Base-by-base conservation (phyloP, 2,329 filamentous ascomycete genomes). In the Allantophomopsis lycopodina region DNA sequence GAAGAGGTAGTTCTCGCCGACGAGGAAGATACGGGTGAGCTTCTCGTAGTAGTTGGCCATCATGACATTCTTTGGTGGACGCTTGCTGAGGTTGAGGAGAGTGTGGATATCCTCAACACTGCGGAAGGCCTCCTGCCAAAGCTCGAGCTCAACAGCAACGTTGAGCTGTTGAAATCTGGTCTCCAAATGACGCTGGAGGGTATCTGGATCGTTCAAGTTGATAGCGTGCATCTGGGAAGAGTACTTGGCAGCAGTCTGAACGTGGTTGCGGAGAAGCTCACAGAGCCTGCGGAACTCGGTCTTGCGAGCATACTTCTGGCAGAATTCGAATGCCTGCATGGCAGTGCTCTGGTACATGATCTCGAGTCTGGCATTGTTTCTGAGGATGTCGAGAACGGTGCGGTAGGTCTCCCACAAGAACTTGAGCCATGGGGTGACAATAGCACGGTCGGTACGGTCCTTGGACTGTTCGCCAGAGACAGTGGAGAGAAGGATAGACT, bases 41-140 rank as follows among this genome's bases (percentile, higher is more conserved):
- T 96, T 96, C 73, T 98, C 91, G 64, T 96, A 98, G 73, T 98
- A 98, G 70, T 96, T 98, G 65, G 91, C 91, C 91, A 98, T 98
- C 91, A 98, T 96, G 58, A 95, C 73, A 60, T 95, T 95, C 80
- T 96, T 96, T 40, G 91, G 82, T 32, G 88, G 88, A 41, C 91
- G 84, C 76, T 96, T 96, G 80, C 89, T 96, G 52, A 96, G 74
- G 68, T 82, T 96, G 50, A 98, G 78, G 40, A 98, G 76, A 38
- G 88, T 96, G 68, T 98, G 91, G 51, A 96, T 96, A 59, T 98
- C 91, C 66, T 98, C 91, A 37, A 98, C 89, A 57, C 87, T 95
- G 61, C 91, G 84, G 82, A 98, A 98, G 48, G 91, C 91, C 68
- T 98, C 91, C 65, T 98, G 91, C 91, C 91, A 98, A 35, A 98